Evolutionary conservation across 345 rosid genomes (phyloP).

Genomic region (Iberis pinnata): DNA sequence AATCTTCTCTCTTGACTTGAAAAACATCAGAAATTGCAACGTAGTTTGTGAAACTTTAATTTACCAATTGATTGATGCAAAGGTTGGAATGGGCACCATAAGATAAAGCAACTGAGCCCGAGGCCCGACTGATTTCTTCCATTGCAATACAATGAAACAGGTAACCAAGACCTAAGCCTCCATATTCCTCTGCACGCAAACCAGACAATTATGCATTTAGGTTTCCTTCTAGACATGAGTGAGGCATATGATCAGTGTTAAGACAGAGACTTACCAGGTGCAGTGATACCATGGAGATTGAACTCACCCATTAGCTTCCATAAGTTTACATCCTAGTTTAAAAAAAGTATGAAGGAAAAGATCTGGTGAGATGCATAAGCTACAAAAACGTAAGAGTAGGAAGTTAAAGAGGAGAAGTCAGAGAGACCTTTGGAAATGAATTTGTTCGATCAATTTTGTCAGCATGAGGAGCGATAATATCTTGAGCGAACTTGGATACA

Average conservation of each 20-base stretch:
- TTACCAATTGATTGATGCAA: conserved; percentile 93
- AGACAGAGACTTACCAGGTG: conserved; percentile 48
- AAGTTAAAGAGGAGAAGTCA: neutral
- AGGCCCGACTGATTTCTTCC: conserved; percentile 91
- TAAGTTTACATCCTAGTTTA: conserved; percentile 60
- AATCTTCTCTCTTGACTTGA: neutral
- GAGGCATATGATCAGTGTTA: neutral
- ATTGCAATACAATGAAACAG: conserved; percentile 83
- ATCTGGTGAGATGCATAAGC: neutral
- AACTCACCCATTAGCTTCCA: conserved; percentile 98
- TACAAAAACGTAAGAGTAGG: neutral
- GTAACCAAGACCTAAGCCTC: conserved; percentile 96
- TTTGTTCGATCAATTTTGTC: conserved; percentile 63
- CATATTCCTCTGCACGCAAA: conserved; percentile 66
- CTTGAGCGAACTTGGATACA: conserved; percentile 70
- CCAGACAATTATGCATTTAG: neutral
- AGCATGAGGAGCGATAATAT: conserved; percentile 71
- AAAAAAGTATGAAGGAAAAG: neutral
- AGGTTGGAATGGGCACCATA: conserved; percentile 94
- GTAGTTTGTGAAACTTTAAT: neutral
- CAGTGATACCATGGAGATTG: conserved; percentile 89
- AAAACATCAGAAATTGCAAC: neutral
- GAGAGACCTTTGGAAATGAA: conserved; percentile 71
- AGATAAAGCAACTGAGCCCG: conserved; percentile 83
- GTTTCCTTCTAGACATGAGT: neutral